Evolutionary conservation across 352 stramenopile genomes (phyloP).

Genomic region (Globisporangium apiculatum): DNA sequence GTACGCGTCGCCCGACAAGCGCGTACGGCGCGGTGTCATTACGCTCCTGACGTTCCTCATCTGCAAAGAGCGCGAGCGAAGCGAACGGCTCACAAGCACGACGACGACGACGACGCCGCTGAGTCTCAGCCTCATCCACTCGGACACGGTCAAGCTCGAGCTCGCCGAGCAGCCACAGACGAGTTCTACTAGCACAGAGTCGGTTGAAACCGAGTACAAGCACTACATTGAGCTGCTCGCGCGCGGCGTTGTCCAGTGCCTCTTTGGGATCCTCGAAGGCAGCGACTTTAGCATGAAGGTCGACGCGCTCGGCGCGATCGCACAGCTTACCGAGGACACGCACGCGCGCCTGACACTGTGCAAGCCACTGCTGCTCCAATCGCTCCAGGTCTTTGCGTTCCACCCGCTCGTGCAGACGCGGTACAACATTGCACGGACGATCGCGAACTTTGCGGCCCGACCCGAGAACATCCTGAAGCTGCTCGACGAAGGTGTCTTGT

Average conservation of each 20-base stretch:
- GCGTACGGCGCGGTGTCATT: conserved; percentile 46
- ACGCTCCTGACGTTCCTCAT: conserved; percentile 53
- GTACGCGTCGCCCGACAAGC: conserved; percentile 58
- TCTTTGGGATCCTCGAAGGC: conserved; percentile 60
- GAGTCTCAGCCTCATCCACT: conserved; percentile 6
- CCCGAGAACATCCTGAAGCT: conserved; percentile 70
- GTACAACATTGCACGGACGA: conserved; percentile 58
- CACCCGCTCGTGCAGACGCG: conserved; percentile 51
- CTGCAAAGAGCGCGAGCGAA: conserved; percentile 41
- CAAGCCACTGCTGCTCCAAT: conserved; percentile 48
- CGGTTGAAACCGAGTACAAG: conserved; percentile 39
- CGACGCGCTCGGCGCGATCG: conserved; percentile 56
- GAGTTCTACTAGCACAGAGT: not conserved
- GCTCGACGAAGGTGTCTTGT: conserved; percentile 53
- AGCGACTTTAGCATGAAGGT: conserved; percentile 70
- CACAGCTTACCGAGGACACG: conserved; percentile 55
- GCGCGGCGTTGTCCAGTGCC: conserved; percentile 60
- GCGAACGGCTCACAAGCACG: not conserved
- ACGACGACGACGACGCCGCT: no score
- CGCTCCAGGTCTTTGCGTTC: conserved; percentile 58
- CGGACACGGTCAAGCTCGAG: conserved; percentile 10
- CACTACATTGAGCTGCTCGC: conserved; percentile 70
- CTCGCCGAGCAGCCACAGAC: conserved; percentile 5
- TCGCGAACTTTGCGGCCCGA: conserved; percentile 70
- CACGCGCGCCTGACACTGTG: conserved; percentile 63